phyloP scores from a whole-genome alignment of 306 rosid species.

The Gleditsia sinensis region DNA sequence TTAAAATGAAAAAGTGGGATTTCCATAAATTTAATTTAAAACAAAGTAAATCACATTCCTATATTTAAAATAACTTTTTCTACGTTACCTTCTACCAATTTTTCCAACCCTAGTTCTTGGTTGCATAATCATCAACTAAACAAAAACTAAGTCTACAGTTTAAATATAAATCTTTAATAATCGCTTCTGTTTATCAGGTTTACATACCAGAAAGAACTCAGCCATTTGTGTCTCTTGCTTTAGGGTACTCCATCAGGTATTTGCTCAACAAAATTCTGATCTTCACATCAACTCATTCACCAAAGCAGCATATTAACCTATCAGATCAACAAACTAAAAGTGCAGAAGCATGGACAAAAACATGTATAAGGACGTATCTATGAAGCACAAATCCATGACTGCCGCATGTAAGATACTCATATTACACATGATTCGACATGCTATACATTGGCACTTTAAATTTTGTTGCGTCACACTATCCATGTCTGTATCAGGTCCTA shows the following conservation, averaged over 20 bases:
- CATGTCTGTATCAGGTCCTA: no score
- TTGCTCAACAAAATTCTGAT: neutral
- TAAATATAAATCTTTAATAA: neutral
- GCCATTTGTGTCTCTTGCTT: neutral
- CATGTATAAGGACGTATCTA: neutral
- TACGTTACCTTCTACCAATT: neutral
- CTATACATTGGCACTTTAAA: no score
- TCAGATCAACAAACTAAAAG: slow-evolving; percentile 2
- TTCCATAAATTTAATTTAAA: neutral
- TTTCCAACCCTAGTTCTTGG: neutral
- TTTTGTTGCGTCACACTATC: no score
- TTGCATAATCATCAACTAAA: neutral
- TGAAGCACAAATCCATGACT: no score
- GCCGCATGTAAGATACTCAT: no score
- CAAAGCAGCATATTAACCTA: neutral
- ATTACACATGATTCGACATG: no score
- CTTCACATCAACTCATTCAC: neutral
- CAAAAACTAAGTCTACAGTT: neutral
- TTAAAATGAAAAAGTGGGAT: no score
- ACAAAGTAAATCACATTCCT: neutral
- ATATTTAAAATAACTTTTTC: neutral
- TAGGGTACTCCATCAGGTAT: neutral
- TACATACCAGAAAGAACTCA: neutral
- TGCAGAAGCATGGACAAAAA: slow-evolving; percentile 7
- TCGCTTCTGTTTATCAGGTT: slow-evolving; percentile 8